Evolutionary conservation across 306 rosid species (phyloP).

Genomic region (Cucurbita moschata): DNA sequence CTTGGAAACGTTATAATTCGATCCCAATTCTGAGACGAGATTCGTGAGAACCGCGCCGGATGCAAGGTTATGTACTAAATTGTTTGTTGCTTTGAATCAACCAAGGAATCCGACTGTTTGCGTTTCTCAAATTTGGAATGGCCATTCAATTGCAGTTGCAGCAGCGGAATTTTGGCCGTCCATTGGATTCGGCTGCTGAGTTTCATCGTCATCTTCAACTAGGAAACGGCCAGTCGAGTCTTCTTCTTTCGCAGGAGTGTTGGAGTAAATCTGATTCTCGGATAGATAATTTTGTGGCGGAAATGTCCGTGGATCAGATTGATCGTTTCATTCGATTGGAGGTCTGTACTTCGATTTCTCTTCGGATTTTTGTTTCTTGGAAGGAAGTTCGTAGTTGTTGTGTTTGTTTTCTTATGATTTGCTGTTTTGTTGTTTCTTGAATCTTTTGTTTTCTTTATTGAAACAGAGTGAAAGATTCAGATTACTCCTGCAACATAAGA

Average conservation of each 20-base stretch:
- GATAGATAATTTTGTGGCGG: constrained; percentile 5
- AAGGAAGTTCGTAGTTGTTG: too few relatives aligned
- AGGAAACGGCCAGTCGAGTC: neutral
- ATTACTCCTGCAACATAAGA: constrained; percentile 24
- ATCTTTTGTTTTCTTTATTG: neutral
- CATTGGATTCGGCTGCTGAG: neutral
- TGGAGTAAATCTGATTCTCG: neutral
- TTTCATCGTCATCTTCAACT: neutral
- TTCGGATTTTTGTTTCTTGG: too few relatives aligned
- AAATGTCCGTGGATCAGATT: constrained; percentile 30
- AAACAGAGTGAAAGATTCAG: constrained; percentile 46
- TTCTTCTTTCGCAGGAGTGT: neutral
- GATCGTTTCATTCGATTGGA: constrained; percentile 36
- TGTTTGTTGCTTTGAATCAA: too few relatives aligned
- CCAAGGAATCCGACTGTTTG: too few relatives aligned
- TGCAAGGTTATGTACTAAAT: too few relatives aligned
- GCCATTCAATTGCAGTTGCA: neutral
- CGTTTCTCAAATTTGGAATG: neutral
- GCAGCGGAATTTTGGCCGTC: neutral
- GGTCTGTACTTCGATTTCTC: constrained; percentile 16
- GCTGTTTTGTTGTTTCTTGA: neutral
- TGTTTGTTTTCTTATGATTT: neutral
- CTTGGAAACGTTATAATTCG: neutral
- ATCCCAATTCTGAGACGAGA: too few relatives aligned
- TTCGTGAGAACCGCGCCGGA: too few relatives aligned